Conservation (phyloP, 208 protist genomes). For the Trypanosoma grayi region DNA sequence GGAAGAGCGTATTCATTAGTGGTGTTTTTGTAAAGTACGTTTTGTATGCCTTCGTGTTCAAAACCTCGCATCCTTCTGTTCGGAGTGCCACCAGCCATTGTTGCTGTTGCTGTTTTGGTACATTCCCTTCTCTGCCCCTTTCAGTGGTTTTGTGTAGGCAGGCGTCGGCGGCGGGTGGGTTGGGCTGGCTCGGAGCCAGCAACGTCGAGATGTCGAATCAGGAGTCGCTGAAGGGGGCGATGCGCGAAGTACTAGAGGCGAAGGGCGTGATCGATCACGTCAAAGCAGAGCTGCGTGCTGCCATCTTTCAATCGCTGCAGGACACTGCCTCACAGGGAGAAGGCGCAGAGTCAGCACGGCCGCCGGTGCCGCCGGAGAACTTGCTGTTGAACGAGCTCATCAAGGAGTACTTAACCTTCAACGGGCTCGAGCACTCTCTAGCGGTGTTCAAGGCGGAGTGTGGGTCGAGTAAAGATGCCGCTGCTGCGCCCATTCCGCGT, state of each 20-base stretch:
- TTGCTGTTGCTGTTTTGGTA: no score
- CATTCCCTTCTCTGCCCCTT: not conserved
- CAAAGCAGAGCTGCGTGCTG: slow-evolving; percentile 87
- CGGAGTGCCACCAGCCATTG: no score
- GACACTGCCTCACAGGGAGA: slow-evolving; percentile 33
- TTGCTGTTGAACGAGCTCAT: slow-evolving; percentile 94
- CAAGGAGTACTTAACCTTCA: slow-evolving; percentile 91
- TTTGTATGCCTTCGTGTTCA: not conserved
- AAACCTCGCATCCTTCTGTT: slow-evolving; percentile 1
- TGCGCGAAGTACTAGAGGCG: slow-evolving; percentile 81
- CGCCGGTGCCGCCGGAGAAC: slow-evolving; percentile 86
- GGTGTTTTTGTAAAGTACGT: not conserved
- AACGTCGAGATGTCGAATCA: slow-evolving; percentile 42
- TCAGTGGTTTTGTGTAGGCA: not conserved
- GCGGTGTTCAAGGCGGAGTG: slow-evolving; percentile 86
- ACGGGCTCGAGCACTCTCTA: slow-evolving; percentile 87
- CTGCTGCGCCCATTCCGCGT: slow-evolving; percentile 45
- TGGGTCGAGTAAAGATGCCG: slow-evolving; percentile 27
- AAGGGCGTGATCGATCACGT: slow-evolving; percentile 84
- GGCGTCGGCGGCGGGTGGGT: not conserved
- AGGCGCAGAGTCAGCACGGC: slow-evolving; percentile 7
- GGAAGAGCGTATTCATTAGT: no score
- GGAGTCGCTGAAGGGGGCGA: slow-evolving; percentile 78
- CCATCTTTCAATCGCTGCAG: slow-evolving; percentile 81
- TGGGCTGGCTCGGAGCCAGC: not conserved